Conservation (phyloP, 352 stramenopile species). For the Thraustotheca clavata region DNA sequence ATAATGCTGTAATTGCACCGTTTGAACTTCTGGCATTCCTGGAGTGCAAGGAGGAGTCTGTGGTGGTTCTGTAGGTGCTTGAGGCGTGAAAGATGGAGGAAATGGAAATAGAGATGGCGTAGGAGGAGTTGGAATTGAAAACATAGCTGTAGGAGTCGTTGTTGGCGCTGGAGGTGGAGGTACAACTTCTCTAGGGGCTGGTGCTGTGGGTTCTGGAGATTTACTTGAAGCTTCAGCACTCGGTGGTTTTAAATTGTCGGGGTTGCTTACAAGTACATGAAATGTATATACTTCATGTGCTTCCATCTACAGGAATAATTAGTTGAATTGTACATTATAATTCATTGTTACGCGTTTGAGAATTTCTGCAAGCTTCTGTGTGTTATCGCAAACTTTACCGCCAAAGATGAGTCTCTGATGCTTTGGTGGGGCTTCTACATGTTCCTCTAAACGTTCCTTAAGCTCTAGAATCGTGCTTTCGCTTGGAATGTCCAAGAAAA, state of each 20-base stretch:
- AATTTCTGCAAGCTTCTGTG: constrained; percentile 31
- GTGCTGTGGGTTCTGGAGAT: background rate
- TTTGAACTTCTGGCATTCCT: background rate
- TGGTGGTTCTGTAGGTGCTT: background rate
- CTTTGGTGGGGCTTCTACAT: constrained; percentile 37
- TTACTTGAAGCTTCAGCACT: background rate
- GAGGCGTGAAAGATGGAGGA: background rate
- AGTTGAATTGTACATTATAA: background rate
- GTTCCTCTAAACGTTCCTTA: constrained; percentile 44
- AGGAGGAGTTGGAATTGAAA: constrained; percentile 15
- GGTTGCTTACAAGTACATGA: constrained; percentile 52
- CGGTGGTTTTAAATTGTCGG: constrained; percentile 21
- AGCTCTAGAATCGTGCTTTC: constrained; percentile 40
- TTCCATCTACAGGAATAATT: constrained; percentile 8
- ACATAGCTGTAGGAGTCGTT: background rate
- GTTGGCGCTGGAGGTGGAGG: background rate
- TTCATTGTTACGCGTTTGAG: constrained; percentile 14
- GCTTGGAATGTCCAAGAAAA: constrained; percentile 35
- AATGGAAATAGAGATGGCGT: background rate
- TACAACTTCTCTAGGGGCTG: background rate
- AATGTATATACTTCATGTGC: constrained; percentile 28
- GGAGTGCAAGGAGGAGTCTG: background rate
- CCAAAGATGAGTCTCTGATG: constrained; percentile 82
- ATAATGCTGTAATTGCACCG: constrained; percentile 32
- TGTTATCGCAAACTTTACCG: constrained; percentile 75